A percentile compares a stretch with the other conserved stretches of the same genome.
Evolutionary conservation across 352 stramenopile species (phyloP).

Genomic region (Pythium dissimile): DNA sequence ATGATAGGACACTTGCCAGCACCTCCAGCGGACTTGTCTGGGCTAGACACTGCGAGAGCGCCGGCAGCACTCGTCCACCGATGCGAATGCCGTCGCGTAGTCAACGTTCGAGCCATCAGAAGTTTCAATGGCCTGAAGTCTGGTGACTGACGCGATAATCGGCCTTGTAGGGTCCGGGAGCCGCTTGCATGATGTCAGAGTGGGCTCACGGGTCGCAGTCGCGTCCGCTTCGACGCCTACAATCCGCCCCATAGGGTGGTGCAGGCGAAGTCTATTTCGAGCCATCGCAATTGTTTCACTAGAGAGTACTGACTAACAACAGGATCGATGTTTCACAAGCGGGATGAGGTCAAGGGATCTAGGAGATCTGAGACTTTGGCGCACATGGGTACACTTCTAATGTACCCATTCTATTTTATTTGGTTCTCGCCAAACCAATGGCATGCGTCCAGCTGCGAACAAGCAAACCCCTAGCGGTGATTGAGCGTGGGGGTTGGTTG

Average conservation of each 20-base stretch:
- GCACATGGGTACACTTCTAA: too few species aligned
- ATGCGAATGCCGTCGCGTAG: not conserved
- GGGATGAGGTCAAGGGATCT: too few species aligned
- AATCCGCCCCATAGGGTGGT: not conserved
- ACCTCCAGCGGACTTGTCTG: not conserved
- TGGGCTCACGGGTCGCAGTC: not conserved
- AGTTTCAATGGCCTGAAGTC: not conserved
- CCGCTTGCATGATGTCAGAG: conserved; percentile 1
- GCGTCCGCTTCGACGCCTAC: not conserved
- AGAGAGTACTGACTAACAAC: too few species aligned
- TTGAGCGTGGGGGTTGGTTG: too few species aligned
- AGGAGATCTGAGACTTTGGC: too few species aligned
- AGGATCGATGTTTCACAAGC: too few species aligned
- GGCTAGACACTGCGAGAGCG: conserved; percentile 6
- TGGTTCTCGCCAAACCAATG: too few species aligned
- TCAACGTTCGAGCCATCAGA: not conserved
- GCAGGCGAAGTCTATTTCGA: conserved; percentile 4
- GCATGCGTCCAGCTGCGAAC: too few species aligned
- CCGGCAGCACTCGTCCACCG: not conserved
- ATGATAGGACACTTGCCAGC: not conserved
- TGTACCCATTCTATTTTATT: too few species aligned
- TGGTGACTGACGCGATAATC: not conserved
- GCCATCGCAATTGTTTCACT: too few species aligned
- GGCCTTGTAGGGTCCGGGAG: conserved; percentile 1
- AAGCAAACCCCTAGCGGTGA: too few species aligned